Evolutionary conservation across 208 protist genomes (phyloP).

Genomic region (Tritrichomonas musculus): DNA sequence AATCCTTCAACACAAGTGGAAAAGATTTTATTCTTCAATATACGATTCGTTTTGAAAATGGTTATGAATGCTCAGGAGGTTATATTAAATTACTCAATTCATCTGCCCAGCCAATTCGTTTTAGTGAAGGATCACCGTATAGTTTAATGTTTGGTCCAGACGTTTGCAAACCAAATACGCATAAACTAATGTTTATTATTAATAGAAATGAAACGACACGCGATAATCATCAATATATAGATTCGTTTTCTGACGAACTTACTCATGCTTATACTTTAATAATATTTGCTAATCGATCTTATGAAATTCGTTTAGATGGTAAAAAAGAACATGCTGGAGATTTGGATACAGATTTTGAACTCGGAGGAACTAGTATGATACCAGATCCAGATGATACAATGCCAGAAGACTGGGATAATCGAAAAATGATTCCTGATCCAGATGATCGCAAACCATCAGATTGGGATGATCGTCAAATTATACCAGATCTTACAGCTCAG

Average conservation of each 20-base stretch:
- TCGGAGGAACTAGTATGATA: conserved; percentile 41
- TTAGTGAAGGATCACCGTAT: conserved; percentile 21
- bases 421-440: conserved; percentile 36
- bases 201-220: conserved; percentile 44
- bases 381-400: conserved; percentile 43
- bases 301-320: conserved; percentile 52
- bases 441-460: conserved; percentile 46
- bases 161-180: conserved; percentile 47
- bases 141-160: conserved; percentile 58
- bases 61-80: conserved; percentile 61
- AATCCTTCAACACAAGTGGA: not conserved
- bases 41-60: conserved; percentile 57
- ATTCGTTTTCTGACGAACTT: conserved; percentile 31
- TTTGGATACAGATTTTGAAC: conserved; percentile 6
- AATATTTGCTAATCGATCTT: conserved; percentile 34
- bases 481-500: conserved; percentile 36
- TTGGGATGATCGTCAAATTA: not conserved
- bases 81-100: conserved; percentile 45
- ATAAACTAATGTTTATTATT: conserved; percentile 45
- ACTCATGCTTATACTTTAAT: conserved; percentile 40
- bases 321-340: conserved; percentile 38
- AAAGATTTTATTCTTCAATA: conserved; percentile 53
- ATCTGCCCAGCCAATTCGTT: not conserved
- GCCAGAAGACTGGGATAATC: conserved; percentile 47
- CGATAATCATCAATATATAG: conserved; percentile 33